Percentiles rank a stretch among this genome's conserved stretches.
Conservation (phyloP, 805 yeast genomes). For the Tetrapisispora pingtungensis region DNA sequence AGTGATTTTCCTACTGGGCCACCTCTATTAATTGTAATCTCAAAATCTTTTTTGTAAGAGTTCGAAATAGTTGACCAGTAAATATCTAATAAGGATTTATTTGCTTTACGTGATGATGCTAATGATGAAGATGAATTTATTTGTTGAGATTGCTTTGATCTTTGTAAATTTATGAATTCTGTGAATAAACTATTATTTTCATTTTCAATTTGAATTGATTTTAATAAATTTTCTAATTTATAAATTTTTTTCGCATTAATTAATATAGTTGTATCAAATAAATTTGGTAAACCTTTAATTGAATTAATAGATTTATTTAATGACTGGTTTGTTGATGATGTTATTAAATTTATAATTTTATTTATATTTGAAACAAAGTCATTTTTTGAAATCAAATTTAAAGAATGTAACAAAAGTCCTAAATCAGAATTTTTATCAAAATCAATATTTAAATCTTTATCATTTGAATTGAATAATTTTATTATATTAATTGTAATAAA, state of each 20-base stretch:
- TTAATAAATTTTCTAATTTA: conserved; percentile 13
- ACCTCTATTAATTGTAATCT: conserved; percentile 25
- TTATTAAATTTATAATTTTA: conserved; percentile 16
- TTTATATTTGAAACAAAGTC: conserved; percentile 18
- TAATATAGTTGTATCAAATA: conserved; percentile 15
- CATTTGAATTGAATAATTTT: conserved; percentile 9
- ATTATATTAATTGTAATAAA: conserved; percentile 11
- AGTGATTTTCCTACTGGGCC: conserved; percentile 29
- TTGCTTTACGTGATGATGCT: conserved; percentile 2
- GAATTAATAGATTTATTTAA: conserved; percentile 23
- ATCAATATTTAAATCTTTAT: not conserved
- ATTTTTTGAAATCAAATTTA: conserved; percentile 15
- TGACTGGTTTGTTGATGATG: conserved; percentile 12
- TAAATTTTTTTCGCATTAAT: conserved; percentile 9
- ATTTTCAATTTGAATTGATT: conserved; percentile 8
- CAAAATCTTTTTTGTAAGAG: conserved; percentile 24
- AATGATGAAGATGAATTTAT: conserved; percentile 5
- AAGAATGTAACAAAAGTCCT: conserved; percentile 8
- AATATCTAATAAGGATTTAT: conserved; percentile 10
- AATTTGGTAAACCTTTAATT: conserved; percentile 17
- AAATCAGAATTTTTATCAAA: conserved; percentile 3
- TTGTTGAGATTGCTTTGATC: conserved; percentile 1
- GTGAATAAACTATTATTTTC: conserved; percentile 9
- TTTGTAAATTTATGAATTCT: conserved; percentile 13
- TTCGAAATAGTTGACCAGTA: conserved; percentile 22